Percentiles rank a stretch among this genome's conserved stretches.
Conservation (phyloP, 257 asterid species). For the Plantago elongata region DNA sequence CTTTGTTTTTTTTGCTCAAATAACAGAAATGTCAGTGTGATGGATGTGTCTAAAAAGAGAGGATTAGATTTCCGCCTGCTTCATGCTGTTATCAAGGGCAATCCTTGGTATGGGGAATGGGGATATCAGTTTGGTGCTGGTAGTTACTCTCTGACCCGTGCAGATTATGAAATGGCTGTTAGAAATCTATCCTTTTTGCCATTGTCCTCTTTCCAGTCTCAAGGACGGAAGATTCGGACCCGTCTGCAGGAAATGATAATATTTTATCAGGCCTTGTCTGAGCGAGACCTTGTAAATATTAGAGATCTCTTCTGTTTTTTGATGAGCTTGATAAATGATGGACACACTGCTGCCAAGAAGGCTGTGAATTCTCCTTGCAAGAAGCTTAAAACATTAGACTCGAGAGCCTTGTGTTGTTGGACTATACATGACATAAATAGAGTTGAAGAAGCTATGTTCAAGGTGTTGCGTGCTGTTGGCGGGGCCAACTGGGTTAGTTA, state of each 20-base stretch:
- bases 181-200: slow-evolving; percentile 58
- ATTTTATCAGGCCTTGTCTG: slow-evolving; percentile 81
- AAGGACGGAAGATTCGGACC: slow-evolving; percentile 74
- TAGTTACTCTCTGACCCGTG: slow-evolving; percentile 60
- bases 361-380: slow-evolving; percentile 39
- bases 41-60: slow-evolving; percentile 92
- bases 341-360: slow-evolving; percentile 27
- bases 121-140: slow-evolving; percentile 92
- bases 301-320: slow-evolving; percentile 71
- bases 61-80: slow-evolving; percentile 82
- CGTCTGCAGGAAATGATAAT: slow-evolving; percentile 72
- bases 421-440: slow-evolving; percentile 50
- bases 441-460: slow-evolving; percentile 84
- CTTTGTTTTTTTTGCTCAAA: slow-evolving; percentile 1
- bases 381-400: slow-evolving; percentile 44
- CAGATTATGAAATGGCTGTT: slow-evolving; percentile 55
- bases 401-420: slow-evolving; percentile 70
- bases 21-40: slow-evolving; percentile 82
- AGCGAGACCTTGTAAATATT: slow-evolving; percentile 62
- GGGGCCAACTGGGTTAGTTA: slow-evolving; percentile 93
- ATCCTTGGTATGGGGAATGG: slow-evolving; percentile 97
- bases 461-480: slow-evolving; percentile 76
- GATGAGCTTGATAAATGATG: slow-evolving; percentile 57
- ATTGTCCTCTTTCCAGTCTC: slow-evolving; percentile 54
- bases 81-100: slow-evolving; percentile 74